Conservation (phyloP, 1,284 basidiomycete genomes). For the Apiotrichum siamense region DNA sequence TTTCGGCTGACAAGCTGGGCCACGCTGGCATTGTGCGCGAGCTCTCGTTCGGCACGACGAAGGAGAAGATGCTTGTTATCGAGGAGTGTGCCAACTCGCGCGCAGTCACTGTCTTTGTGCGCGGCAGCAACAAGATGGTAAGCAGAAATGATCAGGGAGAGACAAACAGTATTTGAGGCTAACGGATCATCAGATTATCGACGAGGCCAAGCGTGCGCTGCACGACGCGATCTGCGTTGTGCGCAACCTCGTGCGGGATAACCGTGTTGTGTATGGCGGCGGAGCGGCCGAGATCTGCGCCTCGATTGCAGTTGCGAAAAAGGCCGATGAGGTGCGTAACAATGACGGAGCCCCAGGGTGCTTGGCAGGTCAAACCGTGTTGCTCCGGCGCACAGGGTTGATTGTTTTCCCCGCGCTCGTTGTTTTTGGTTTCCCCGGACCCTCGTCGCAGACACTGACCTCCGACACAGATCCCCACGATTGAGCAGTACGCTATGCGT, state of each 20-base stretch:
- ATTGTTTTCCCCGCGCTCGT: not conserved
- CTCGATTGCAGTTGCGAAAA: slow-evolving; percentile 84
- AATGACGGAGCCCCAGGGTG: slow-evolving; percentile 5
- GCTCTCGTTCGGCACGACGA: slow-evolving; percentile 90
- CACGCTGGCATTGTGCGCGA: slow-evolving; percentile 89
- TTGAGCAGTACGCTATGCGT: slow-evolving; percentile 99
- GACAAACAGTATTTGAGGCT: slow-evolving; percentile 2
- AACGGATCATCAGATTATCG: slow-evolving; percentile 79
- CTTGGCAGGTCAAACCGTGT: not conserved
- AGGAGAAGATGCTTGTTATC: slow-evolving; percentile 98
- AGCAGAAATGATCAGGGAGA: slow-evolving; percentile 19
- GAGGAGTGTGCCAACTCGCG: slow-evolving; percentile 96
- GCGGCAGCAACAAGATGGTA: slow-evolving; percentile 98
- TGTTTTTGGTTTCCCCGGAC: not conserved
- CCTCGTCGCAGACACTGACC: not conserved
- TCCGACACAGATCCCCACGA: slow-evolving; percentile 64
- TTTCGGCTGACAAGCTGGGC: slow-evolving; percentile 84
- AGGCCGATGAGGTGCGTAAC: slow-evolving; percentile 74
- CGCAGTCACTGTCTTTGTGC: slow-evolving; percentile 94
- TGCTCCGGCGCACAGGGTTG: not conserved
- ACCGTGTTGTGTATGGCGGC: slow-evolving; percentile 95
- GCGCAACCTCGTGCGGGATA: slow-evolving; percentile 89
- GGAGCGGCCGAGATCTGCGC: slow-evolving; percentile 97
- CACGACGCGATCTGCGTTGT: slow-evolving; percentile 98
- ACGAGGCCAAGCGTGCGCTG: slow-evolving; percentile 94